These are phyloP conservation scores for Ensete ventricosum DNA, from an alignment of 176 grass and related monocot species.

Conservation along the genomic window DNA sequence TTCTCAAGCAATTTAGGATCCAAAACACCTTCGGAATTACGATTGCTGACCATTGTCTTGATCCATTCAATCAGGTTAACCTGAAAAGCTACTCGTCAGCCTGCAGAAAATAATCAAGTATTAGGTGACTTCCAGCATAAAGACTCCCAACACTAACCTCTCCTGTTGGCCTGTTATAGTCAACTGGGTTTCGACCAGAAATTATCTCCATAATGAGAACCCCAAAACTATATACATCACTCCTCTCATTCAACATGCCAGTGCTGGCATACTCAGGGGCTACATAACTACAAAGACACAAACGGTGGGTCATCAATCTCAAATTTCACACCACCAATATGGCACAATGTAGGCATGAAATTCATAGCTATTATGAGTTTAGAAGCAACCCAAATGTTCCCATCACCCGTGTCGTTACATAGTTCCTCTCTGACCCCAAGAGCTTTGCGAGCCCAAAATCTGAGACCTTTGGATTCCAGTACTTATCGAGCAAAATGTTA, in stretches of 20 bases:
- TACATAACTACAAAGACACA: constrained; percentile 47
- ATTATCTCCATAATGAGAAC: constrained; percentile 93
- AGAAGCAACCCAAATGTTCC: constrained; percentile 13
- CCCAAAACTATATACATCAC: constrained; percentile 95
- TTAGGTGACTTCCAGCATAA: too few species aligned
- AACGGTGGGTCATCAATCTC: not conserved
- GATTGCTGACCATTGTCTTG: constrained; percentile 69
- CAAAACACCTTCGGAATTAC: constrained; percentile 65
- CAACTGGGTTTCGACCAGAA: constrained; percentile 19
- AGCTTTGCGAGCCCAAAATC: constrained; percentile 13
- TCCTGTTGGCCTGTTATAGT: constrained; percentile 8
- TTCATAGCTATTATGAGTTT: not conserved
- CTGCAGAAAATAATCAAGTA: not conserved
- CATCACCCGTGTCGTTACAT: constrained; percentile 4
- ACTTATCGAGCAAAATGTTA: constrained; percentile 7
- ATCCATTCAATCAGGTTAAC: constrained; percentile 90
- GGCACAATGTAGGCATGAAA: not conserved
- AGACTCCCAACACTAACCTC: constrained; percentile 1
- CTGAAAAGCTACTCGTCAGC: constrained; percentile 25
- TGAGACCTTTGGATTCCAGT: constrained; percentile 14
- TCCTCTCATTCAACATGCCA: constrained; percentile 89
- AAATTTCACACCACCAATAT: not conserved
- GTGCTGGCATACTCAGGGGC: constrained; percentile 95
- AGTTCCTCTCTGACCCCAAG: constrained; percentile 5
- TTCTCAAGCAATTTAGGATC: constrained; percentile 74